phyloP scores from a whole-genome alignment of 169 alveolate genomes.

The Cryptosporidium parvum region DNA sequence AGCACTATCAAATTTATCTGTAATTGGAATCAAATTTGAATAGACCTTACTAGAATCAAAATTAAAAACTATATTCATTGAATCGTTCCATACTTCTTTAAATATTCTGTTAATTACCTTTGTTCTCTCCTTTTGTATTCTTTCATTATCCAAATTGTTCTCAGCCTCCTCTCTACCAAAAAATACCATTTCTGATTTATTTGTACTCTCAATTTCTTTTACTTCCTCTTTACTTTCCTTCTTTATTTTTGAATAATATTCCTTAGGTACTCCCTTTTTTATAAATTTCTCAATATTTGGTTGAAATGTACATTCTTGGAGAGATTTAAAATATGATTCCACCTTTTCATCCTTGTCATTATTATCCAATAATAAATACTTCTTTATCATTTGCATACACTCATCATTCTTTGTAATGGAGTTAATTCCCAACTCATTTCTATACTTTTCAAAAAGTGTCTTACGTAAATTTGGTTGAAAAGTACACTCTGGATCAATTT shows the following conservation, averaged over 20 bases:
- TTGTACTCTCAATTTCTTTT: not conserved
- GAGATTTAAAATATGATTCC: slow-evolving; percentile 66
- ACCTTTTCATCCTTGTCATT: slow-evolving; percentile 55
- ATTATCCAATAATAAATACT: slow-evolving; percentile 42
- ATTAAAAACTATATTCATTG: slow-evolving; percentile 5
- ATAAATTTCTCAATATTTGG: slow-evolving; percentile 68
- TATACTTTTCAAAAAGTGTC: slow-evolving; percentile 46
- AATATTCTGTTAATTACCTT: not conserved
- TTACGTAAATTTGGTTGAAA: slow-evolving; percentile 38
- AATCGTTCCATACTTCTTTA: slow-evolving; percentile 40
- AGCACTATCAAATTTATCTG: not conserved
- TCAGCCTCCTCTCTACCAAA: slow-evolving; percentile 11
- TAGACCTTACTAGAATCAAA: not conserved
- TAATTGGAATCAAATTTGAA: slow-evolving; percentile 26
- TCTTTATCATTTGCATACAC: slow-evolving; percentile 41
- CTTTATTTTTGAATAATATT: slow-evolving; percentile 6
- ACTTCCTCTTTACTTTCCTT: slow-evolving; percentile 21
- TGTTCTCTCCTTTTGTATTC: slow-evolving; percentile 10
- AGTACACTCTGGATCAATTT: slow-evolving; percentile 68
- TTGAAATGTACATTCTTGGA: slow-evolving; percentile 70
- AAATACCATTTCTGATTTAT: not conserved
- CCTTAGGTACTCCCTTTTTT: slow-evolving; percentile 7
- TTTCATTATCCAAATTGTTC: slow-evolving; percentile 3
- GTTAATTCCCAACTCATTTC: slow-evolving; percentile 18
- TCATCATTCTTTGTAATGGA: slow-evolving; percentile 51